Percentiles rank a stretch among this genome's conserved stretches.
Conservation (phyloP, 2,329 filamentous ascomycete genomes). For the Pseudonectria foliicola region DNA sequence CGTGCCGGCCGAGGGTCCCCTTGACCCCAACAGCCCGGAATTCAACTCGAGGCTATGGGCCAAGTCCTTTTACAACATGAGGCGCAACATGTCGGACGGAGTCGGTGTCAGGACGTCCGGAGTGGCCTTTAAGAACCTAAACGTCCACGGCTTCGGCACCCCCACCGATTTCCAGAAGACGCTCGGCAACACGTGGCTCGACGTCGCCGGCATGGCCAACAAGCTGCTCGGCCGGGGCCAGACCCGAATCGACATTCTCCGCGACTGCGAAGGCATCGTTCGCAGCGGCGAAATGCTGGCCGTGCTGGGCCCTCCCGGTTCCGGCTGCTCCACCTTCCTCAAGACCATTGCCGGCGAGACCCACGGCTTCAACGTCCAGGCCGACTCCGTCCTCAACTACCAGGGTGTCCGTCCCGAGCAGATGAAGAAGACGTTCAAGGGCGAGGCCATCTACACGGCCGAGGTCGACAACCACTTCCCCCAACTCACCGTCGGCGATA, state of each 20-base stretch:
- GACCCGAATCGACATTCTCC: slow-evolving; percentile 38
- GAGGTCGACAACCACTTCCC: slow-evolving; percentile 24
- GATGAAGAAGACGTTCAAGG: neutral
- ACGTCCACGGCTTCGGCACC: slow-evolving; percentile 34
- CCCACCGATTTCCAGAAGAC: slow-evolving; percentile 38
- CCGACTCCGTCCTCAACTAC: slow-evolving; percentile 14
- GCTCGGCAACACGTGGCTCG: slow-evolving; percentile 24
- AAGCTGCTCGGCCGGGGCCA: slow-evolving; percentile 1
- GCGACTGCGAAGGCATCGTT: slow-evolving; percentile 56
- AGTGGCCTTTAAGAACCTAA: slow-evolving; percentile 36
- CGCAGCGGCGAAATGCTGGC: slow-evolving; percentile 62
- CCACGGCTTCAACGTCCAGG: slow-evolving; percentile 53
- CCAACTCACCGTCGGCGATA: slow-evolving; percentile 55
- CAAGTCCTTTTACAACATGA: too few species aligned
- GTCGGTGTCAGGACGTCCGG: slow-evolving; percentile 4
- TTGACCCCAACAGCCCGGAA: too few species aligned
- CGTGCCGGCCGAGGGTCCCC: too few species aligned
- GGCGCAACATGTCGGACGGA: too few species aligned
- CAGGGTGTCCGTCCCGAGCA: slow-evolving; percentile 1
- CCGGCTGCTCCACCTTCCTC: slow-evolving; percentile 58
- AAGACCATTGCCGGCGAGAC: slow-evolving; percentile 51
- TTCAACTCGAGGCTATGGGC: too few species aligned
- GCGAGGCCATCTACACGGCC: slow-evolving; percentile 2
- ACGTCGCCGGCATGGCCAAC: slow-evolving; percentile 8
- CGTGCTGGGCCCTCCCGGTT: slow-evolving; percentile 55